Evolutionary conservation across 164 flowering plant species (phyloP).

Genomic region (Annona cherimola): DNA sequence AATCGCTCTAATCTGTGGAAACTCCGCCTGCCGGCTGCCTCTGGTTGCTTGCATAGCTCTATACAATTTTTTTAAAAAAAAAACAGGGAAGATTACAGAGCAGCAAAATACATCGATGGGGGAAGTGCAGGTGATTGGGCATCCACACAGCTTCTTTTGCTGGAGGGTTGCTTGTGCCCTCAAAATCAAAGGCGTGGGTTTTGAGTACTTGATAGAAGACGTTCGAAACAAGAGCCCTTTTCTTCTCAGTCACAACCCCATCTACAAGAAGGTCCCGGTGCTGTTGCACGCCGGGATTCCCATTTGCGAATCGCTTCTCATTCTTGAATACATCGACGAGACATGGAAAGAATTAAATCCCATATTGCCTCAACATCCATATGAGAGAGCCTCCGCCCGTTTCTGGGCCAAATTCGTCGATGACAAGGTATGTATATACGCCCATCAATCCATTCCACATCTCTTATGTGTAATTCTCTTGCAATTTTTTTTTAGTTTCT

Average conservation of each 20-base stretch:
- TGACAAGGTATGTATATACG: too few relatives aligned
- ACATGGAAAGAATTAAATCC: slow-evolving; percentile 1
- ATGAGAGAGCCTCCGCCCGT: slow-evolving; percentile 2
- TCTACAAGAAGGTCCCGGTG: slow-evolving; percentile 5
- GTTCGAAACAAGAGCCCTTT: slow-evolving; percentile 22
- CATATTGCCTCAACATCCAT: slow-evolving; percentile 8
- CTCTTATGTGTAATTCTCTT: too few relatives aligned
- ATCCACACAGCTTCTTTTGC: slow-evolving; percentile 11
- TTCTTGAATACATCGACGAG: slow-evolving; percentile 8
- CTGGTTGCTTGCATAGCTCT: too few relatives aligned
- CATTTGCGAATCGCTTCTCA: background rate
- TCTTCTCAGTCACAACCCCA: slow-evolving; percentile 11
- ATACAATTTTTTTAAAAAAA: too few relatives aligned
- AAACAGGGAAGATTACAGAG: too few relatives aligned
- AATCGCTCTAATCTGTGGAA: too few relatives aligned
- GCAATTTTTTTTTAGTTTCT: too few relatives aligned
- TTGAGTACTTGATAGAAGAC: slow-evolving; percentile 21
- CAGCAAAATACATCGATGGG: too few relatives aligned
- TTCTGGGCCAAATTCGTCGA: slow-evolving; percentile 6
- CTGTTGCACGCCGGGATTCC: slow-evolving; percentile 3
- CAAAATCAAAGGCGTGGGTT: slow-evolving; percentile 24
- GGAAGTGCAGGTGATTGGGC: slow-evolving; percentile 18
- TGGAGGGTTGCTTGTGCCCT: slow-evolving; percentile 23
- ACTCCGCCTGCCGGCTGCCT: too few relatives aligned
- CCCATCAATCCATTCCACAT: too few relatives aligned